Conservation (phyloP, 2,329 filamentous ascomycete species). For the Bertia moriformis region DNA sequence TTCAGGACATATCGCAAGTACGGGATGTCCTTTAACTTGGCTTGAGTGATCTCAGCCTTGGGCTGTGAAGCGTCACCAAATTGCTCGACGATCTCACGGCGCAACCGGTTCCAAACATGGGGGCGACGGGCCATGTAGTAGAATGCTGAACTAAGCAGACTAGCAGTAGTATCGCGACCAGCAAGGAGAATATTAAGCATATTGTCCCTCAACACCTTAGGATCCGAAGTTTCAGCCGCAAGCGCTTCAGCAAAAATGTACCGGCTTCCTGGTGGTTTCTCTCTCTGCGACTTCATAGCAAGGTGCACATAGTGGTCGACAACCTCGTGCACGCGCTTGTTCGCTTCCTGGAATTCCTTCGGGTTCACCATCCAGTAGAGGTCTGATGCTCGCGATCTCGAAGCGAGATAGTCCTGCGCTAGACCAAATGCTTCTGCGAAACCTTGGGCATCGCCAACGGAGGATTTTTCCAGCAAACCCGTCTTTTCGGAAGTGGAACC, state of each 20-base stretch:
- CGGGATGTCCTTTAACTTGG: not conserved
- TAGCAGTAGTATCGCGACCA: slow-evolving; percentile 22
- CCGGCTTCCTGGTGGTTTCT: slow-evolving; percentile 6
- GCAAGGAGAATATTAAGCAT: slow-evolving; percentile 17
- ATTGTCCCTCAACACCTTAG: slow-evolving; percentile 17
- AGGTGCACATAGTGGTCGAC: slow-evolving; percentile 4
- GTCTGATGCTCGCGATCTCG: slow-evolving; percentile 7
- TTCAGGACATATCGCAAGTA: slow-evolving; percentile 1
- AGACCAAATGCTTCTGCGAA: slow-evolving; percentile 19
- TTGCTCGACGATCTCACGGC: not conserved
- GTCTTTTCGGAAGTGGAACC: slow-evolving; percentile 1
- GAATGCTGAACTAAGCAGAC: slow-evolving; percentile 17
- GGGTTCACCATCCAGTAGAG: slow-evolving; percentile 7
- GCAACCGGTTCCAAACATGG: not conserved
- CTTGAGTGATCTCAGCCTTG: not conserved
- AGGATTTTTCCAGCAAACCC: slow-evolving; percentile 3
- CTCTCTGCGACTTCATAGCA: slow-evolving; percentile 5
- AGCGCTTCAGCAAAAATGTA: slow-evolving; percentile 26
- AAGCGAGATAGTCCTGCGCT: slow-evolving; percentile 12
- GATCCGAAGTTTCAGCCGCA: slow-evolving; percentile 19
- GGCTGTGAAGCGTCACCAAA: not conserved
- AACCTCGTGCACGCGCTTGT: slow-evolving; percentile 9
- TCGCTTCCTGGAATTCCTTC: slow-evolving; percentile 10
- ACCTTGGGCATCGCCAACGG: not conserved
- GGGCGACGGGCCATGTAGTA: slow-evolving; percentile 2